These are phyloP conservation scores for Amauroascus verrucosus DNA, from an alignment of 2,329 filamentous ascomycete species.

Conservation along the genomic window DNA sequence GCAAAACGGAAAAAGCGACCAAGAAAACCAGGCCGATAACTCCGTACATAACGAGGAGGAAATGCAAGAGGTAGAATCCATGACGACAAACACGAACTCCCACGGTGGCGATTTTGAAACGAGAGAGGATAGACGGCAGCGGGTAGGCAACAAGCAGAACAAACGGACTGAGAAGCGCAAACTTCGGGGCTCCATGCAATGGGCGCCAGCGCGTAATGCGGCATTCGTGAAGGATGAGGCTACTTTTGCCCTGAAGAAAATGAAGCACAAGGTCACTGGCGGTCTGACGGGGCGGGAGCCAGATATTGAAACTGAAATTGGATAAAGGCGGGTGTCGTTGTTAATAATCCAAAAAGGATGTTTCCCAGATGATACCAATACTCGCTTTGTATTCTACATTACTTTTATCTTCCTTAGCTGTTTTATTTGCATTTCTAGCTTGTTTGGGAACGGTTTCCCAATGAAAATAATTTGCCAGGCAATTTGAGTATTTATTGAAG, in stretches of 20 bases:
- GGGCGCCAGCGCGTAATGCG: conserved; percentile 76
- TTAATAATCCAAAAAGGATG: not conserved
- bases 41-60: conserved; percentile 29
- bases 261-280: conserved; percentile 64
- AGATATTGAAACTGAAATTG: conserved; percentile 68
- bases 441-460: too few species aligned
- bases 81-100: conserved; percentile 20
- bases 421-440: too few species aligned
- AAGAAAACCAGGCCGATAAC: conserved; percentile 9
- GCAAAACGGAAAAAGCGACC: not conserved
- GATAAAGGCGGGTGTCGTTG: conserved; percentile 5
- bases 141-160: conserved; percentile 28
- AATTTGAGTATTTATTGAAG: too few species aligned
- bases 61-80: conserved; percentile 20
- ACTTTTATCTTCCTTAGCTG: too few species aligned
- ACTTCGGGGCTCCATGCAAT: conserved; percentile 88
- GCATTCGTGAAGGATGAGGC: conserved; percentile 83
- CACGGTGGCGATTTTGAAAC: conserved; percentile 14
- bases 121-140: conserved; percentile 15
- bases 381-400: not conserved
- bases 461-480: too few species aligned
- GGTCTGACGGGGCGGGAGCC: conserved; percentile 69
- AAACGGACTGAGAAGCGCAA: conserved; percentile 58
- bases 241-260: conserved; percentile 62
- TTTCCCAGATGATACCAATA: not conserved